Percentiles rank a stretch among this genome's conserved stretches.
Evolutionary conservation across 768 basidiomycete species (phyloP).

Genomic region (Tulasnella sp.): DNA sequence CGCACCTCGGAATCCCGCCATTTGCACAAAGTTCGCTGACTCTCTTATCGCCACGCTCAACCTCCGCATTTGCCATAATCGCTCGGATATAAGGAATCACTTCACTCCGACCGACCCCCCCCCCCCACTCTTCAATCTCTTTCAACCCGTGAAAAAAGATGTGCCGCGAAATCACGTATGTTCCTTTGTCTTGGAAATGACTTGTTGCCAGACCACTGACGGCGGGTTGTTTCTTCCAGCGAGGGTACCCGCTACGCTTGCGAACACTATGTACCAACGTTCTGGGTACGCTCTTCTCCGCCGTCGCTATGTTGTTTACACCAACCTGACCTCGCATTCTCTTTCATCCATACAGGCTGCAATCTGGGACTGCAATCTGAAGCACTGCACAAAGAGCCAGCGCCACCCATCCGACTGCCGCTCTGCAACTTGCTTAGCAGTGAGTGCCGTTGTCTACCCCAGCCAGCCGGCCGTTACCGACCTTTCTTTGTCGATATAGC

Average conservation of each 20-base stretch:
- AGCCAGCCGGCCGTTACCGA: background rate
- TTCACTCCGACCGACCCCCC: background rate
- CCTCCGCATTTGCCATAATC: background rate
- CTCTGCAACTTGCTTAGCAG: constrained; percentile 7
- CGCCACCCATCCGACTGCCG: constrained; percentile 11
- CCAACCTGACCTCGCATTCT: background rate
- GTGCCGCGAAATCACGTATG: constrained; percentile 21
- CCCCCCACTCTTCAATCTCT: background rate
- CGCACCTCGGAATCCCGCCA: background rate
- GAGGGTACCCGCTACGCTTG: constrained; percentile 18
- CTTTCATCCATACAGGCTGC: too few relatives aligned
- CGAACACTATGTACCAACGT: constrained; percentile 17
- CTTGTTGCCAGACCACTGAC: background rate
- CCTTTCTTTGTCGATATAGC: background rate
- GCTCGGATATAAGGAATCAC: background rate
- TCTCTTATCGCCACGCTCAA: background rate
- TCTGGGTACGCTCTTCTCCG: background rate
- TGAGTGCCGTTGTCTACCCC: background rate
- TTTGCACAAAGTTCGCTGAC: background rate
- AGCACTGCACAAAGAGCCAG: constrained; percentile 17
- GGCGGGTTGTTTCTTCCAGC: background rate
- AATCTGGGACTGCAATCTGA: background rate
- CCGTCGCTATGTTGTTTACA: background rate
- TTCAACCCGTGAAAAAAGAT: background rate
- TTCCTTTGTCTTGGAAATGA: background rate